These are phyloP conservation scores for Aspergillus neoniger DNA, from an alignment of 2,329 filamentous ascomycete species.

Conservation along the genomic window DNA sequence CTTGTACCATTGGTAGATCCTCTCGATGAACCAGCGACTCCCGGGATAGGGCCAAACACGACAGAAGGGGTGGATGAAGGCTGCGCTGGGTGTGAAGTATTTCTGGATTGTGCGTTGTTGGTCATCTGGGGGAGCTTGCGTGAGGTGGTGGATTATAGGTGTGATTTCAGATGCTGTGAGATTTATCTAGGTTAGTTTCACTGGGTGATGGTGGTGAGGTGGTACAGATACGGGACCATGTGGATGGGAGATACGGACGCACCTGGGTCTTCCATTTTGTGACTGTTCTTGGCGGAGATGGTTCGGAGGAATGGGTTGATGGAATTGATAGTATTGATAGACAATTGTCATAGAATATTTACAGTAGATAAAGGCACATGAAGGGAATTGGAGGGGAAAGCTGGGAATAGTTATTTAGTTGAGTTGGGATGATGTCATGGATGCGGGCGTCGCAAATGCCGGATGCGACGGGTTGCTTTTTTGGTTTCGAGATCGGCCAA, in stretches of 20 bases:
- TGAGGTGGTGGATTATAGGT: slow-evolving; percentile 67
- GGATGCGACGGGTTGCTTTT: no score
- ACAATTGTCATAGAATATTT: no score
- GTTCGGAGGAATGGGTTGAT: neutral
- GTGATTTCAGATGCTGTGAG: slow-evolving; percentile 59
- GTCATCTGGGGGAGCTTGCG: slow-evolving; percentile 64
- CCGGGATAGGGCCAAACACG: slow-evolving; percentile 62
- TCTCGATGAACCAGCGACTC: slow-evolving; percentile 66
- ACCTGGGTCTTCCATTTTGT: slow-evolving; percentile 27
- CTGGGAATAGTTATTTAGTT: no score
- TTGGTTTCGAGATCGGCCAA: no score
- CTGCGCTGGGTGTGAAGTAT: slow-evolving; percentile 73
- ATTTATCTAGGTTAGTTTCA: neutral
- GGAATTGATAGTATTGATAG: no score
- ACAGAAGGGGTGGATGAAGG: slow-evolving; percentile 78
- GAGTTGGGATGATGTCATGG: neutral
- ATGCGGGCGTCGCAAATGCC: no score
- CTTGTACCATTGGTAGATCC: slow-evolving; percentile 82
- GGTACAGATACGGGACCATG: slow-evolving; percentile 14
- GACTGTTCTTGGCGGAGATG: neutral
- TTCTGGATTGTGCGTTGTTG: slow-evolving; percentile 66
- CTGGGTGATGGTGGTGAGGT: slow-evolving; percentile 8
- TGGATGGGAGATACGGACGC: neutral
- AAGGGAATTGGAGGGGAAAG: neutral
- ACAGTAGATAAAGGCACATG: neutral